A percentile compares a stretch with the other conserved stretches of the same genome.
These are phyloP conservation scores for Aspergillus proliferans DNA, from an alignment of 2,329 filamentous ascomycete species.

Conservation along the genomic window DNA sequence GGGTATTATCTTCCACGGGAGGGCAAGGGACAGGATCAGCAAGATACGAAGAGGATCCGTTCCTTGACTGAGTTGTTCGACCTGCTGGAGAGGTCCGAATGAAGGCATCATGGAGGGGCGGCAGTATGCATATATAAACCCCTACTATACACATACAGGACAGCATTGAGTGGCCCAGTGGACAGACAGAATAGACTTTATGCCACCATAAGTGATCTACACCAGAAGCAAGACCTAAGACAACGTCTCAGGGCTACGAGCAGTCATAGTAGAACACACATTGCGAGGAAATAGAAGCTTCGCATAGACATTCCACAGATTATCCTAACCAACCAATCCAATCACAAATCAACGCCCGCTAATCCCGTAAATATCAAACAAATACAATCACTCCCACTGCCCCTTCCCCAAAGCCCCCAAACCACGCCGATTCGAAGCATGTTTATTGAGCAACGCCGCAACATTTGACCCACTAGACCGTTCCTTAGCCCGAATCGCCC, in stretches of 20 bases:
- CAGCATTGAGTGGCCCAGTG: no score
- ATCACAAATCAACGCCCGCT: not conserved
- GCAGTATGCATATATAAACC: no score
- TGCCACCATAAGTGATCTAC: no score
- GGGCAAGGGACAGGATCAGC: not conserved
- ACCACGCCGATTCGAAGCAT: constrained; percentile 26
- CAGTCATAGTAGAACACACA: no score
- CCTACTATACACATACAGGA: no score
- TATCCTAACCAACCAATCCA: not conserved
- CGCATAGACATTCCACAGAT: not conserved
- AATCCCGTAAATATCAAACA: not conserved
- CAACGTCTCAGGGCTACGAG: no score
- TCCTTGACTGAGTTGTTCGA: constrained; percentile 21
- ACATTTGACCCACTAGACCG: constrained; percentile 34
- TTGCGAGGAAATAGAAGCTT: no score
- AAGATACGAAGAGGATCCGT: constrained; percentile 10
- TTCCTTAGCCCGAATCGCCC: constrained; percentile 46
- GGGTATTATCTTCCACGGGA: constrained; percentile 27
- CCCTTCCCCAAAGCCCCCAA: constrained; percentile 33
- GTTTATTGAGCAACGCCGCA: constrained; percentile 34
- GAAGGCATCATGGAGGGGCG: not conserved
- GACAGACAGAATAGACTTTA: no score
- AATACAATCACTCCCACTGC: constrained; percentile 33
- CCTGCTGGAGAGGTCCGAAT: constrained; percentile 8
- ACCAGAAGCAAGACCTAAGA: no score